Conservation (phyloP, 1,284 basidiomycete species). For the Phaffia rhodozyma region DNA sequence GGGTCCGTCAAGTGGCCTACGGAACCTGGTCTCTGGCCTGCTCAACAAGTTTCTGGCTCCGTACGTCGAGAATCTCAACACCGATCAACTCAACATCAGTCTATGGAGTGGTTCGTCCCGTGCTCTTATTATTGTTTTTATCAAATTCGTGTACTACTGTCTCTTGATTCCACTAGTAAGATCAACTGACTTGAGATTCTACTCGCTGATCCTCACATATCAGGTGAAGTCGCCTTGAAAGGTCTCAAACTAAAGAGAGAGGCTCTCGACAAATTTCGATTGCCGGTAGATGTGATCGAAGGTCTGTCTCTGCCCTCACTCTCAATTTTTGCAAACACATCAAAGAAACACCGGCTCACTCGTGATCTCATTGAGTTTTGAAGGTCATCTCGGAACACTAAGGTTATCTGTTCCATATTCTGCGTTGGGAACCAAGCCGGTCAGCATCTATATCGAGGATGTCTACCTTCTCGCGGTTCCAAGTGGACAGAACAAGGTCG, state of each 20-base stretch:
- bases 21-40: conserved; percentile 31
- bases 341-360: neutral
- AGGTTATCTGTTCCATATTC: conserved; percentile 92
- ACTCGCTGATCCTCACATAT: neutral
- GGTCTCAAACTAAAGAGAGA: conserved; percentile 83
- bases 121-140: neutral
- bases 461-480: conserved; percentile 90
- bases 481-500: conserved; percentile 49
- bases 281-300: conserved; percentile 93
- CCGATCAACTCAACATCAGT: conserved; percentile 88
- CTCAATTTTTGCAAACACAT: conserved; percentile 1
- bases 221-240: conserved; percentile 71
- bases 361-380: neutral
- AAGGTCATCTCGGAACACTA: conserved; percentile 84
- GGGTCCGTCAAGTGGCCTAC: conserved; percentile 3
- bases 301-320: conserved; percentile 40
- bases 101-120: conserved; percentile 65
- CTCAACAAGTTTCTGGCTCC: conserved; percentile 88
- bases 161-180: neutral
- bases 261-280: conserved; percentile 86
- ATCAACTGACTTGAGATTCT: neutral
- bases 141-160: neutral
- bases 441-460: conserved; percentile 85
- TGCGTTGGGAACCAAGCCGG: conserved; percentile 84
- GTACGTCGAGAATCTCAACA: conserved; percentile 93